These are phyloP conservation scores for Prunus fruticosa DNA, from an alignment of 306 rosid genomes.

Conservation along the genomic window DNA sequence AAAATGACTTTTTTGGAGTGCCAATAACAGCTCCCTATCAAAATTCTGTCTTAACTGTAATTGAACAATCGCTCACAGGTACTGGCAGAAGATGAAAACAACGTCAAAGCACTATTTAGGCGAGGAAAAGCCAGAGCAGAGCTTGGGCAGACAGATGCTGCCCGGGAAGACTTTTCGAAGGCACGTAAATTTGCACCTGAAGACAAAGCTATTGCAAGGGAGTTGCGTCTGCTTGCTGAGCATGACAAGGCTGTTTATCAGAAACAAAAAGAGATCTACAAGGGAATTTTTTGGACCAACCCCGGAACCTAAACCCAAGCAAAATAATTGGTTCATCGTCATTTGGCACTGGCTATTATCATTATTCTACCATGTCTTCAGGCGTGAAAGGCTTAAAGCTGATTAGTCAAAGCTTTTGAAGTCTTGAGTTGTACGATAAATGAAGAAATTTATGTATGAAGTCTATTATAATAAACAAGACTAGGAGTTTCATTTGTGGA, in stretches of 20 bases:
- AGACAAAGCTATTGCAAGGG: conserved; percentile 79
- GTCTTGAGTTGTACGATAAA: conserved; percentile 9
- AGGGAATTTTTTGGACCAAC: conserved; percentile 90
- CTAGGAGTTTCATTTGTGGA: neutral
- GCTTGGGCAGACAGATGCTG: conserved; percentile 90
- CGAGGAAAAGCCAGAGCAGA: conserved; percentile 87
- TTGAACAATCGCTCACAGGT: conserved; percentile 46
- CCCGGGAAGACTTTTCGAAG: conserved; percentile 70
- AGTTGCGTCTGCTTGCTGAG: conserved; percentile 67
- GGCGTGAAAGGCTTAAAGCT: conserved; percentile 44
- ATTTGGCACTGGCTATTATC: conserved; percentile 72
- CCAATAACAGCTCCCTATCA: too few relatives aligned
- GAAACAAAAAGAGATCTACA: conserved; percentile 92
- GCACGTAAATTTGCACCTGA: conserved; percentile 62
- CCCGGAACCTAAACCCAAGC: conserved; percentile 61
- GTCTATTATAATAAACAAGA: neutral
- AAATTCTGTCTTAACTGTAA: neutral
- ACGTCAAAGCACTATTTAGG: conserved; percentile 78
- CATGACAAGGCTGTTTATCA: conserved; percentile 81
- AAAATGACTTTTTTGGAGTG: too few relatives aligned
- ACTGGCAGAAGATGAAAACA: conserved; percentile 82
- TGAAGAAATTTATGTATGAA: neutral
- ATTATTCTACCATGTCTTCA: conserved; percentile 45
- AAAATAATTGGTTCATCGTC: conserved; percentile 38
- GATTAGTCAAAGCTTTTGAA: conserved; percentile 38